A percentile compares a stretch with the other conserved stretches of the same genome.
Evolutionary conservation across 2,329 filamentous ascomycete genomes (phyloP).

Genomic region (Biscogniauxia marginata): DNA sequence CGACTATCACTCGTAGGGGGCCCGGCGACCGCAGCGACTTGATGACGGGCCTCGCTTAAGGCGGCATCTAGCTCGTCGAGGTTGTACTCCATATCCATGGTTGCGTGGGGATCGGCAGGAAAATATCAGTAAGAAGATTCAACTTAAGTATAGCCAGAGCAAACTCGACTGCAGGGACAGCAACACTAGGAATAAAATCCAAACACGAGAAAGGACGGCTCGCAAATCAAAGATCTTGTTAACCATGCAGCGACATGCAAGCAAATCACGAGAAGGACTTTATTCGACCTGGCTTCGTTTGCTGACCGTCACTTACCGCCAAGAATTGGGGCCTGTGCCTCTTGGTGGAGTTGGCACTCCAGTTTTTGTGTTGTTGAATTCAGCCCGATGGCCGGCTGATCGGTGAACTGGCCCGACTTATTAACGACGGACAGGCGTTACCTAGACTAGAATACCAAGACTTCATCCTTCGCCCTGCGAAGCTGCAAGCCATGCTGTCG

Average conservation of each 20-base stretch:
- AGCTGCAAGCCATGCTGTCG: not conserved
- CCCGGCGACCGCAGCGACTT: conserved; percentile 16
- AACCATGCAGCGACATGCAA: not conserved
- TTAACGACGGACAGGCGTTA: not conserved
- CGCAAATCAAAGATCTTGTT: not conserved
- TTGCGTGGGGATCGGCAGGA: not conserved
- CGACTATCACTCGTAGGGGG: conserved; percentile 17
- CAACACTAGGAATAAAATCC: not conserved
- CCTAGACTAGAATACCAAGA: not conserved
- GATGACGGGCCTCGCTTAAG: conserved; percentile 24
- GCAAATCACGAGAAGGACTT: not conserved
- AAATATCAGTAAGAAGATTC: not conserved
- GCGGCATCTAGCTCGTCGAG: conserved; percentile 30
- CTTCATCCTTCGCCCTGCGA: not conserved
- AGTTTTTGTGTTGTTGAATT: not conserved
- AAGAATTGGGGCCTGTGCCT: not conserved
- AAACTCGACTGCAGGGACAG: not conserved
- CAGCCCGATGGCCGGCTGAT: not conserved
- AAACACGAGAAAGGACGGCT: not conserved
- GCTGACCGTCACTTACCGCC: not conserved
- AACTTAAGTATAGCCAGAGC: not conserved
- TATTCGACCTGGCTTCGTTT: not conserved
- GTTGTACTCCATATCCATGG: conserved; percentile 27
- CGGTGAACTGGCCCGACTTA: not conserved
- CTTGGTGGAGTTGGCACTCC: not conserved